Percentiles rank a stretch among this genome's conserved stretches.
Conservation (phyloP, 768 basidiomycete species). For the Astraeus odoratus region DNA sequence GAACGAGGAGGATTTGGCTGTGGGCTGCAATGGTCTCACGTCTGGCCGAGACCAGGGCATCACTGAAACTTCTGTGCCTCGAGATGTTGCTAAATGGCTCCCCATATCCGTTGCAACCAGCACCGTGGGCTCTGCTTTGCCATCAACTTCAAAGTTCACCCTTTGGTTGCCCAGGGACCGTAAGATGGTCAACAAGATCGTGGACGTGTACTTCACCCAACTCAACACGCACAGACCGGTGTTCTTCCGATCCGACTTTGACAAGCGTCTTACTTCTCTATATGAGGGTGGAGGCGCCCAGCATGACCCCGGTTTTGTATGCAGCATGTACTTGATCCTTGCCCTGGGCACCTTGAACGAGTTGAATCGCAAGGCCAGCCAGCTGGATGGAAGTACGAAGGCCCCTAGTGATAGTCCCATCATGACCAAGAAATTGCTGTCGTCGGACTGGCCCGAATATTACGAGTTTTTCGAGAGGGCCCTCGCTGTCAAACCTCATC, state of each 20-base stretch:
- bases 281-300: constrained; percentile 50
- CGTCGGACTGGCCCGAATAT: constrained; percentile 63
- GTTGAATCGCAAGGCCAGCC: constrained; percentile 62
- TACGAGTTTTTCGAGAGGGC: constrained; percentile 83
- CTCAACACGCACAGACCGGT: constrained; percentile 81
- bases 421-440: constrained; percentile 54
- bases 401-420: constrained; percentile 26
- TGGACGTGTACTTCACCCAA: constrained; percentile 66
- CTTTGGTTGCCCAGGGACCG: constrained; percentile 78
- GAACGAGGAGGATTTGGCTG: constrained; percentile 68
- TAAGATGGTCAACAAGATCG: constrained; percentile 51
- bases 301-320: constrained; percentile 73
- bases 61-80: constrained; percentile 48
- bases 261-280: constrained; percentile 54
- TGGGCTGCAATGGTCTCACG: constrained; percentile 63
- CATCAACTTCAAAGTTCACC: constrained; percentile 25
- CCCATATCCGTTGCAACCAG: constrained; percentile 46
- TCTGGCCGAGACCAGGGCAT: constrained; percentile 62
- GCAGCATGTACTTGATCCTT: constrained; percentile 69
- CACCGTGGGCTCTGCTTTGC: constrained; percentile 19
- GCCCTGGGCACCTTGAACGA: constrained; percentile 81
- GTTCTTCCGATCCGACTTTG: constrained; percentile 62
- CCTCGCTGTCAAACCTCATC: constrained; percentile 69
- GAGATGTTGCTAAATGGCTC: constrained; percentile 58
- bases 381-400: constrained; percentile 40